Evolutionary conservation across 2,329 filamentous ascomycete species (phyloP).

Genomic region (Fusarium buxicola): DNA sequence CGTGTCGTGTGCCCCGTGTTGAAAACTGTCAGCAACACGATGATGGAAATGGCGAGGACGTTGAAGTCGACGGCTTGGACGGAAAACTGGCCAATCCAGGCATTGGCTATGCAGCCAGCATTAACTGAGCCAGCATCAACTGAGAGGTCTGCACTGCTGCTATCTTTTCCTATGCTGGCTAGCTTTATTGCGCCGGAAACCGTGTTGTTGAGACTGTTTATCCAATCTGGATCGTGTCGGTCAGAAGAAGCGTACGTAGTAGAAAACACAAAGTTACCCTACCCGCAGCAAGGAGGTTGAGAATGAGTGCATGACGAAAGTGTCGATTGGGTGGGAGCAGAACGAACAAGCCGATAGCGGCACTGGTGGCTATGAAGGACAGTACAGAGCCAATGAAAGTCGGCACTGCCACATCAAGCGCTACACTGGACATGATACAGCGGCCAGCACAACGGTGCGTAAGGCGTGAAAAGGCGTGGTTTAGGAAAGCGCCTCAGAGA

Average conservation of each 20-base stretch:
- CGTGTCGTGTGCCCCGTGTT: not conserved
- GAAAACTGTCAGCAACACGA: not conserved
- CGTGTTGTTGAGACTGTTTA: not conserved
- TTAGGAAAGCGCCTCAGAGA: too few relatives aligned
- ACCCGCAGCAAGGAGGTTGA: not conserved
- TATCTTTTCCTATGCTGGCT: not conserved
- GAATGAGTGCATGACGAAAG: not conserved
- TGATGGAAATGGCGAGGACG: slow-evolving; percentile 1
- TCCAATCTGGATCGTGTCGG: not conserved
- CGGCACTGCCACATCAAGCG: too few relatives aligned
- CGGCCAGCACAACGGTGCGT: too few relatives aligned
- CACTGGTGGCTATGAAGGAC: not conserved
- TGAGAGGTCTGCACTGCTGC: too few relatives aligned
- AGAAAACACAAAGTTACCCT: not conserved
- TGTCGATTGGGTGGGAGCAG: not conserved
- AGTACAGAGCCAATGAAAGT: not conserved
- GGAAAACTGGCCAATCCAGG: slow-evolving; percentile 4
- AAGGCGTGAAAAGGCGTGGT: too few relatives aligned
- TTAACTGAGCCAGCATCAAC: not conserved
- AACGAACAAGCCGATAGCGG: not conserved
- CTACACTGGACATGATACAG: too few relatives aligned
- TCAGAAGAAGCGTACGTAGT: not conserved
- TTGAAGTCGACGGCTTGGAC: slow-evolving; percentile 8
- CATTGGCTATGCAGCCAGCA: not conserved
- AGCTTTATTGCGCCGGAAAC: not conserved